phyloP scores from a whole-genome alignment of 129 eudicot species.

The Lactuca sativa region DNA sequence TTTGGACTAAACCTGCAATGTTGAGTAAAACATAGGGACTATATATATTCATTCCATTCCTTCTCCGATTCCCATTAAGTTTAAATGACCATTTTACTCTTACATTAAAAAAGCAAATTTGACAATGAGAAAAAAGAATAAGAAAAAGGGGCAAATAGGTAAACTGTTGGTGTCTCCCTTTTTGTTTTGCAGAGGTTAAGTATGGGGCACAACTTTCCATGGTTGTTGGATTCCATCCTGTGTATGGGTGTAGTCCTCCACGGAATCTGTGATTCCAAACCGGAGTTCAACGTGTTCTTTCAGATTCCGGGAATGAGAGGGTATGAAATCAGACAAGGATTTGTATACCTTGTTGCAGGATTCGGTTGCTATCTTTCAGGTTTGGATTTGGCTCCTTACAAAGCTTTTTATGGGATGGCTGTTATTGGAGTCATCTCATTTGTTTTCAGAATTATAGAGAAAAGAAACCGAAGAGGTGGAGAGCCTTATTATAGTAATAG shows the following conservation, averaged over 20 bases:
- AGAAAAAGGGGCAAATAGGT: too few species aligned
- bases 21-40: too few species aligned
- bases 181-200: slow-evolving; percentile 70
- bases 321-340: slow-evolving; percentile 67
- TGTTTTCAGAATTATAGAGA: slow-evolving; percentile 60
- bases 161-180: not conserved
- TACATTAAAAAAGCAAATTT: too few species aligned
- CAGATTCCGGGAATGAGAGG: slow-evolving; percentile 53
- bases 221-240: slow-evolving; percentile 77
- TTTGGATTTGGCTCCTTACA: slow-evolving; percentile 82
- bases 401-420: slow-evolving; percentile 85
- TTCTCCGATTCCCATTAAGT: too few species aligned
- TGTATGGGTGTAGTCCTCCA: slow-evolving; percentile 79
- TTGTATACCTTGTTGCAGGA: slow-evolving; percentile 75
- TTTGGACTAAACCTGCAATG: too few species aligned
- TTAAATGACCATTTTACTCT: too few species aligned
- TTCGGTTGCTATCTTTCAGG: slow-evolving; percentile 69
- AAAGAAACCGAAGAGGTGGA: slow-evolving; percentile 65
- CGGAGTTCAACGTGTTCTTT: slow-evolving; percentile 73
- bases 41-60: too few species aligned
- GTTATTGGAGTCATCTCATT: slow-evolving; percentile 60
- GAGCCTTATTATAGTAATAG: slow-evolving; percentile 61
- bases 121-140: too few species aligned
- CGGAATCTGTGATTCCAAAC: slow-evolving; percentile 80
- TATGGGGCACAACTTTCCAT: slow-evolving; percentile 63